Percentiles rank a stretch among this genome's conserved stretches.
phyloP scores from a whole-genome alignment of 2,329 filamentous ascomycete genomes.

The Colletotrichum musicola region DNA sequence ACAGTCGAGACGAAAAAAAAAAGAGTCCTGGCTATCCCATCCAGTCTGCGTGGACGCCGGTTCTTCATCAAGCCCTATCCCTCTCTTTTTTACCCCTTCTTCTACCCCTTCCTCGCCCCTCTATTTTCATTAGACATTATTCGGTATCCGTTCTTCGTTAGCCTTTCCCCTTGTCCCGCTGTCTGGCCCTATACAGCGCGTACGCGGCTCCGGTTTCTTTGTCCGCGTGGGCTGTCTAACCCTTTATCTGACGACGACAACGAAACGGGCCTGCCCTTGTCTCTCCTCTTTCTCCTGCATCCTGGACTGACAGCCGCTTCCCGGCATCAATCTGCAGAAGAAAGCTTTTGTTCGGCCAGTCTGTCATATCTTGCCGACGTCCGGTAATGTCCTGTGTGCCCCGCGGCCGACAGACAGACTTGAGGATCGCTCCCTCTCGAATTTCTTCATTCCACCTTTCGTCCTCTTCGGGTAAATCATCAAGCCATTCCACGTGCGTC shows the following conservation, averaged over 20 bases:
- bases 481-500: slow-evolving; percentile 15
- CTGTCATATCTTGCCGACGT: no score
- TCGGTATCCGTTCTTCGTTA: slow-evolving; percentile 2
- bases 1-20: not conserved
- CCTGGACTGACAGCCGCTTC: no score
- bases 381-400: not conserved
- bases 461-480: not conserved
- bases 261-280: slow-evolving; percentile 24
- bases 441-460: not conserved
- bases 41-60: slow-evolving; percentile 1
- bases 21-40: not conserved
- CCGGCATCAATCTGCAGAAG: no score
- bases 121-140: not conserved
- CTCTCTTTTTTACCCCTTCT: not conserved
- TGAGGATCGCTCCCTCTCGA: not conserved
- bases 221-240: not conserved
- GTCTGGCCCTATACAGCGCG: slow-evolving; percentile 3
- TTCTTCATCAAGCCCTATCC: not conserved
- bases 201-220: slow-evolving; percentile 9
- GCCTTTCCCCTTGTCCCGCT: slow-evolving; percentile 22
- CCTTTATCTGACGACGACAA: slow-evolving; percentile 23
- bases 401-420: not conserved
- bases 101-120: not conserved
- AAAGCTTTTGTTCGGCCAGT: no score
- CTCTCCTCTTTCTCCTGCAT: no score